A percentile compares a stretch with the other conserved stretches of the same genome.
Evolutionary conservation across 2,329 filamentous ascomycete genomes (phyloP).

Genomic region (Colletotrichum lupini): DNA sequence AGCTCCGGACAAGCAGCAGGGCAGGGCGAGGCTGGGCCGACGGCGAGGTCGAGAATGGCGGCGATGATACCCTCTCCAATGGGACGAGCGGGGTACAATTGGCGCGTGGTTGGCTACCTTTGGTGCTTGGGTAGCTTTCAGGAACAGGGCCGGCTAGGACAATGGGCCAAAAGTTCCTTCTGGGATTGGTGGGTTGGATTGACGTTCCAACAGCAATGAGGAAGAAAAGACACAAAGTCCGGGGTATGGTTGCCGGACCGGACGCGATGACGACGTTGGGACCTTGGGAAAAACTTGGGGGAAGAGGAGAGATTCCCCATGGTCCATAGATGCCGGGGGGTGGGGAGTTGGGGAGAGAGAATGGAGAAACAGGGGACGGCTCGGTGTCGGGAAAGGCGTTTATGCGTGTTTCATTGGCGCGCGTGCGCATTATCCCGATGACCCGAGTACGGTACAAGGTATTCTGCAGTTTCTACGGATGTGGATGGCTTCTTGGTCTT

Average conservation of each 20-base stretch:
- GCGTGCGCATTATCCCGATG: constrained; percentile 11
- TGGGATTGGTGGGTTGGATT: neutral
- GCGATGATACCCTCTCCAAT: constrained; percentile 32
- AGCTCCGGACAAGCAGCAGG: constrained; percentile 21
- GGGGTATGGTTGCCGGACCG: constrained; percentile 16
- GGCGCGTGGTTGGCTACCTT: constrained; percentile 2
- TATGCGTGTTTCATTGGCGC: constrained; percentile 21
- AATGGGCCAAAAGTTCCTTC: constrained; percentile 18
- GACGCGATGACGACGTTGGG: constrained; percentile 26
- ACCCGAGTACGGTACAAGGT: neutral
- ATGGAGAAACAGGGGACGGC: neutral
- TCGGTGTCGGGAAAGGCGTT: constrained; percentile 15
- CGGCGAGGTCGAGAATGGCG: constrained; percentile 4
- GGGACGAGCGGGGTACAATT: constrained; percentile 21
- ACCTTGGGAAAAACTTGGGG: neutral
- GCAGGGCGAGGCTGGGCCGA: constrained; percentile 6
- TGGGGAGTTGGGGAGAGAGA: too few species aligned
- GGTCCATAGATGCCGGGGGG: too few species aligned
- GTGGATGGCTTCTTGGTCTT: neutral
- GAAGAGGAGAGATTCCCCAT: neutral
- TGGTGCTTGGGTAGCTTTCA: neutral
- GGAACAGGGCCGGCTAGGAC: constrained; percentile 9
- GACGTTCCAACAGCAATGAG: constrained; percentile 1
- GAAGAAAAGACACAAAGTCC: constrained; percentile 5
- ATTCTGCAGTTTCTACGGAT: neutral